These are phyloP conservation scores for Calonectria ilicicola DNA, from an alignment of 2,329 filamentous ascomycete species.

Conservation along the genomic window DNA sequence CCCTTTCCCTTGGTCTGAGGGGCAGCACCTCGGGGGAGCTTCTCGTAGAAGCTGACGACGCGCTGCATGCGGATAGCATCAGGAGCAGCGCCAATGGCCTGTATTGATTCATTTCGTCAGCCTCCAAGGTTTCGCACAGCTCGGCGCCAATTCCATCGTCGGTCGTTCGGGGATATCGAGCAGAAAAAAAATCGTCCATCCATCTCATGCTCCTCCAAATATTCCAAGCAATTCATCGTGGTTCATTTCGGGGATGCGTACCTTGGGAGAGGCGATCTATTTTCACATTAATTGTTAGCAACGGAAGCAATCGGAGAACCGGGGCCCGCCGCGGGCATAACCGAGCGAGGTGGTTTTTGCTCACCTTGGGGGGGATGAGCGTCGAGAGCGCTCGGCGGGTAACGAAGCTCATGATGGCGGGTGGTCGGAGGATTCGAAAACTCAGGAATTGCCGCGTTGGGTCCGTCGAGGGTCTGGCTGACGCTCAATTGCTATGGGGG, in stretches of 20 bases:
- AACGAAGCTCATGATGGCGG: constrained; percentile 89
- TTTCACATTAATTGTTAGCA: constrained; percentile 52
- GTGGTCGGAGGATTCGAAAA: constrained; percentile 41
- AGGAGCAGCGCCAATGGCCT: constrained; percentile 95
- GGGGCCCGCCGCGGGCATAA: constrained; percentile 37
- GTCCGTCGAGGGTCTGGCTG: constrained; percentile 46
- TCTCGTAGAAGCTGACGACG: constrained; percentile 98
- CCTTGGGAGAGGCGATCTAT: constrained; percentile 85
- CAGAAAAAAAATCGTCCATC: constrained; percentile 25
- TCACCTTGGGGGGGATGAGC: constrained; percentile 98
- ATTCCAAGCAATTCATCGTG: constrained; percentile 15
- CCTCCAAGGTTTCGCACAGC: constrained; percentile 30
- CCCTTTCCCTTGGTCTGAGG: constrained; percentile 86
- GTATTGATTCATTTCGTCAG: constrained; percentile 50
- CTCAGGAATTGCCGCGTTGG: constrained; percentile 44
- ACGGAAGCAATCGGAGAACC: constrained; percentile 46
- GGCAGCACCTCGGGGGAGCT: constrained; percentile 92
- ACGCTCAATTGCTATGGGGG: constrained; percentile 51
- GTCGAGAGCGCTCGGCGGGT: constrained; percentile 93
- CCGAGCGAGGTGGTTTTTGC: constrained; percentile 42
- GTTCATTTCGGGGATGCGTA: constrained; percentile 62
- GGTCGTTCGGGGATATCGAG: constrained; percentile 10
- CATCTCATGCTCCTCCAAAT: constrained; percentile 27
- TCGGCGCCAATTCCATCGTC: constrained; percentile 26
- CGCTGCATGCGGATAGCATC: constrained; percentile 98